Base-by-base conservation (phyloP, 2,329 filamentous ascomycete species). In the Parastagonospora nodorum region DNA sequence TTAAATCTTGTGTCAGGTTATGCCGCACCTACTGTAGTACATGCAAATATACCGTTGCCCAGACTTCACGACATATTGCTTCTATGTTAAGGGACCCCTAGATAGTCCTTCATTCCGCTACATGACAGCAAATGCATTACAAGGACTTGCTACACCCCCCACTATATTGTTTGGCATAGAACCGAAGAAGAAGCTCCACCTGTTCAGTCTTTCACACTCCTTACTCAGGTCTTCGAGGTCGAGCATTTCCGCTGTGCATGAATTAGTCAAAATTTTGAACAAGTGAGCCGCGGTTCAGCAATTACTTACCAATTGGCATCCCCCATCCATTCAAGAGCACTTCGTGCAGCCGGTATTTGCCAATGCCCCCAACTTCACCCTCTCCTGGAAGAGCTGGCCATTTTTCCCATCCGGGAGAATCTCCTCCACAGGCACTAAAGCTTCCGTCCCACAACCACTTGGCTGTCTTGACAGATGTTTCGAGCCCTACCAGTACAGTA, bases 141-240 rank as follows among this genome's bases (percentile, higher is more conserved):
- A 56, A 16, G 61, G 60, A 16, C 55, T 60, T 12, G 60, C 56
- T 9, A 64, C 60, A 9, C 61, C 61, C 10, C 82, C 79, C 1
- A 79, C 77, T 35, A 82, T 75, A 61, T 61, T 36, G 11, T 42
- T 5, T 2, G 83, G 83, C 15, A 74, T 75, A 53, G 82, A 85
- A 0, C 78, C 82, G 5, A 87, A 73, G 68, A 87, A 77, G 59
- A 86, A 87, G 2, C 74, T 80, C 67, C 81, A 85, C 24, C 78
- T 72, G 39, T 75, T 72, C 61, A 76, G 68, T 58, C 74, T 75
- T 61, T 81, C 83, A 61, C 82, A 82, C 41, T 80, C 74, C 15
- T 68, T 73, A 0, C 78, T 74, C 33, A 85, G 68, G 15, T 63
- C 74, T 47, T 80, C 77, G 9, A 86, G 67, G 52, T 68, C 64